These are phyloP conservation scores for Wickerhamiella azymoides DNA, from an alignment of 805 yeast species.

Conservation along the genomic window DNA sequence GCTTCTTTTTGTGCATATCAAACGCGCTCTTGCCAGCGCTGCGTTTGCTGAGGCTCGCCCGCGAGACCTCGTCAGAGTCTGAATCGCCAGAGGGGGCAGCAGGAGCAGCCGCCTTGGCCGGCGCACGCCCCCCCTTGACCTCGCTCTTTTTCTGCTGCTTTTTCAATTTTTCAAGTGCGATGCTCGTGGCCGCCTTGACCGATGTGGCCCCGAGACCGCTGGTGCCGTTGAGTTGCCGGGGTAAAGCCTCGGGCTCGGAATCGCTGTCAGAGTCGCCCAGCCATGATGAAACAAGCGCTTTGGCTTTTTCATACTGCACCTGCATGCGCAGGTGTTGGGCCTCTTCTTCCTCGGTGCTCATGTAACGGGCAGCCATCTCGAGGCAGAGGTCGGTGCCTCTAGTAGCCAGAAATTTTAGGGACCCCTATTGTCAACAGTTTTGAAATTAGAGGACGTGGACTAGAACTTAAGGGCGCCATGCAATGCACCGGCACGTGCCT, in stretches of 20 bases:
- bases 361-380: not conserved
- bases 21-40: constrained; percentile 1
- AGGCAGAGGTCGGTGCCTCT: no score
- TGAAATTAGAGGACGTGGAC: no score
- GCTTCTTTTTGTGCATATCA: constrained; percentile 3
- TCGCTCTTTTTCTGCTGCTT: not conserved
- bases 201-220: constrained; percentile 1
- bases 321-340: not conserved
- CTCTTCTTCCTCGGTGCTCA: not conserved
- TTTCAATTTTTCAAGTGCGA: constrained; percentile 3
- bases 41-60: not conserved
- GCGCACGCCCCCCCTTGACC: no score
- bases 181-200: not conserved
- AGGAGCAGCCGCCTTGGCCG: not conserved
- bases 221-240: not conserved
- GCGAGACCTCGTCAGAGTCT: not conserved
- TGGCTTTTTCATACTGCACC: not conserved
- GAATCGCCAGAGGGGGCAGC: not conserved
- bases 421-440: no score
- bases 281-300: not conserved
- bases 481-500: not conserved
- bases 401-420: no score
- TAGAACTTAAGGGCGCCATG: not conserved
- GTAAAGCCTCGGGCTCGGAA: not conserved
- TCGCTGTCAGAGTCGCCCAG: no score